Evolutionary conservation across 2,329 filamentous ascomycete genomes (phyloP), one percentile per base, ranked within the genome.

Genomic region (Fusarium torulosum): DNA sequence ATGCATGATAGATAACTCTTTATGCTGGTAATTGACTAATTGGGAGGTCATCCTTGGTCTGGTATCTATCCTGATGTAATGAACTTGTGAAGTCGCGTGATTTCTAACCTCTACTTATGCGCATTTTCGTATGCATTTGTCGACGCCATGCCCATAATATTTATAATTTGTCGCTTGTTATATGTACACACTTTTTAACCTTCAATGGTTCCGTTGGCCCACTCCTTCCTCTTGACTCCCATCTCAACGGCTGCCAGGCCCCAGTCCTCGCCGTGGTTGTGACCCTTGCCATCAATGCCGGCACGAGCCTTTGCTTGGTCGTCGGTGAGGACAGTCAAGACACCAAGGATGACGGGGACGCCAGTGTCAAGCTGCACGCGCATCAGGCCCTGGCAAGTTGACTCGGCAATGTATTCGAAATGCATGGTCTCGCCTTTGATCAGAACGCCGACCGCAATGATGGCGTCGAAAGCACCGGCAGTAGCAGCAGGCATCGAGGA

Each of bases 361-460:
- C 93, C 92, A 11, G 89, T 90, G 78, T 99, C 95, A 55, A 98
- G 84, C 79, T 97, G 94, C 60, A 98, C 90, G 68, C 93, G 90
- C 96, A 99, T 99, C 63, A 99, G 85, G 8, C 93, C 96, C 65
- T 97, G 93, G 59, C 90, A 93, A 8, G 96, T 94, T 40, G 93
- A 88, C 69, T 98, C 96, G 41, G 94, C 87, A 74, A 99, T 99
- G 82, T 99, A 98, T 82, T 99, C 96, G 76, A 99, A 99, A 82
- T 99, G 96, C 94, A 97, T 97, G 8, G 96, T 98, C 81, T 97
- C 92, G 78, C 96, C 96, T 84, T 99, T 99, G 83, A 99, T 97
- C 63, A 99, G 88, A 57, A 97, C 94, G 56, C 96, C 96, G 71
- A 99, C 92, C 53, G 96, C 94, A 70, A 99, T 94, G 67, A 99